A percentile compares a stretch with the other conserved stretches of the same genome.
Evolutionary conservation across 768 basidiomycete species (phyloP).

Genomic region (Mycena alexandri): DNA sequence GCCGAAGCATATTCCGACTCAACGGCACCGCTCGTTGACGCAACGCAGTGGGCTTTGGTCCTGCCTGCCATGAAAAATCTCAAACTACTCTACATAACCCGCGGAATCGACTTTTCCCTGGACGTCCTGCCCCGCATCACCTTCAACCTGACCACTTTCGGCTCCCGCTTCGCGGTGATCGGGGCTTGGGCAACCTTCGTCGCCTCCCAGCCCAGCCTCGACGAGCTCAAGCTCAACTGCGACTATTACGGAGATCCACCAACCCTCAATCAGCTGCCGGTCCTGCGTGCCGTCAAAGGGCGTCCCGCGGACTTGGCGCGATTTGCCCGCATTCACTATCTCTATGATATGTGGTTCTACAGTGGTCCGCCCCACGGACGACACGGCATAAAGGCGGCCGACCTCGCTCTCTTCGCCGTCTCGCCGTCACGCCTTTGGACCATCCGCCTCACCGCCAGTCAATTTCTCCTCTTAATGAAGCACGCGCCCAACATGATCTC

Average conservation of each 20-base stretch:
- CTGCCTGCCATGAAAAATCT: neutral
- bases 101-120: neutral
- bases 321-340: neutral
- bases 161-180: neutral
- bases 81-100: neutral
- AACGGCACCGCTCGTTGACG: no score
- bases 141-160: neutral
- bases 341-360: neutral
- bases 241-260: neutral
- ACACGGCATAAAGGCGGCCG: no score
- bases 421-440: neutral
- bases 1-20: no score
- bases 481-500: neutral
- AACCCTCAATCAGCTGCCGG: neutral
- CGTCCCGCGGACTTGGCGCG: neutral
- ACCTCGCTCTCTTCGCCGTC: neutral
- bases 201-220: neutral
- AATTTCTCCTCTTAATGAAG: neutral
- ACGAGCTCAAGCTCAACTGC: neutral
- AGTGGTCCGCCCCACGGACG: neutral
- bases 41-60: neutral
- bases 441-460: neutral
- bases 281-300: neutral
- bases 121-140: neutral
- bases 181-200: neutral